phyloP scores from a whole-genome alignment of 2,329 filamentous ascomycete species.

The Coleophoma cylindrospora region DNA sequence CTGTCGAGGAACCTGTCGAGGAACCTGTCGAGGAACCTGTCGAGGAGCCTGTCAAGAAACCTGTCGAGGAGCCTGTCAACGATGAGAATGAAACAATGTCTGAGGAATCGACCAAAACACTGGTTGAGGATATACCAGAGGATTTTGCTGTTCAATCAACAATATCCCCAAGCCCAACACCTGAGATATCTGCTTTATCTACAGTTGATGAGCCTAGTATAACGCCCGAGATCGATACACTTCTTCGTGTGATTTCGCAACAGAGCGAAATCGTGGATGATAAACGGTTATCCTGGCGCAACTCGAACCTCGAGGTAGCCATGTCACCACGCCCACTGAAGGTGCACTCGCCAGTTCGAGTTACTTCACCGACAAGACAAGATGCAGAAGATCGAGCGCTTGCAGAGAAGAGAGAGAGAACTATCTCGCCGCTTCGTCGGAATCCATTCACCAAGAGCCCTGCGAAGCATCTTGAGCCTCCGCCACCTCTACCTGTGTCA shows the following conservation, averaged over 20 bases:
- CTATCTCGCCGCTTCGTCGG: slow-evolving; percentile 2
- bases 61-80: background rate
- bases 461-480: background rate
- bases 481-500: background rate
- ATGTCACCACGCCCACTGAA: background rate
- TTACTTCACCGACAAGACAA: background rate
- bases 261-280: slow-evolving; percentile 3
- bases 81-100: no score
- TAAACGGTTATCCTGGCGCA: slow-evolving; percentile 6
- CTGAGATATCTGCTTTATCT: slow-evolving; percentile 3
- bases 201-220: slow-evolving; percentile 4
- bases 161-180: background rate
- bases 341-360: background rate
- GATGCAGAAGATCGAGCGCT: background rate
- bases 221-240: slow-evolving; percentile 6
- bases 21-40: background rate
- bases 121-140: background rate
- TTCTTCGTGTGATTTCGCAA: slow-evolving; percentile 4
- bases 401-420: background rate
- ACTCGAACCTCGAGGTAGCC: slow-evolving; percentile 1
- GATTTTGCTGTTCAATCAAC: slow-evolving; percentile 1
- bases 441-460: background rate
- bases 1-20: no score
- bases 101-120: background rate
- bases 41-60: background rate